phyloP scores from a whole-genome alignment of 2,329 filamentous ascomycete genomes.

The Fusarium sp. region DNA sequence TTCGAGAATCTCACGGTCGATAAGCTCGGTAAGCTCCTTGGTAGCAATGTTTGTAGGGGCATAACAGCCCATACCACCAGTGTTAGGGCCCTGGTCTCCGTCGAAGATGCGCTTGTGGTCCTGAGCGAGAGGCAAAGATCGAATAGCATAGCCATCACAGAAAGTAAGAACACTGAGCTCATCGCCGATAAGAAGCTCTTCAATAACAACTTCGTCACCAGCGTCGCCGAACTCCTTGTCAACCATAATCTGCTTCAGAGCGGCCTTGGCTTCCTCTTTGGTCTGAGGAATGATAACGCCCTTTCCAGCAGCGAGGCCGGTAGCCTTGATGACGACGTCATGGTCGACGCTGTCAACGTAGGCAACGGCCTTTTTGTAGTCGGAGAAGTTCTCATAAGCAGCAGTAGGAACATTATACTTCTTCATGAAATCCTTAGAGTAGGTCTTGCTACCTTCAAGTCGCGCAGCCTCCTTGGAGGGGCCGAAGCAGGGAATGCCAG shows the following conservation, averaged over 20 bases:
- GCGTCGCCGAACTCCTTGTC: slow-evolving; percentile 86
- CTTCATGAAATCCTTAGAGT: slow-evolving; percentile 98
- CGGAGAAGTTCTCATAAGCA: slow-evolving; percentile 86
- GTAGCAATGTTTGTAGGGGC: slow-evolving; percentile 87
- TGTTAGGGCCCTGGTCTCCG: slow-evolving; percentile 90
- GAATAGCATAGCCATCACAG: slow-evolving; percentile 86
- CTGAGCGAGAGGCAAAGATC: slow-evolving; percentile 88
- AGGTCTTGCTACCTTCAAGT: slow-evolving; percentile 97
- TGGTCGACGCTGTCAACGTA: slow-evolving; percentile 80
- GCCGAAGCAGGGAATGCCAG: slow-evolving; percentile 84
- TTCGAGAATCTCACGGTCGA: slow-evolving; percentile 86
- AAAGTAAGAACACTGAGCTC: slow-evolving; percentile 94
- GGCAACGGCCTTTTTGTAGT: slow-evolving; percentile 76
- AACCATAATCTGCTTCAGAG: slow-evolving; percentile 90
- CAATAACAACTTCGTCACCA: slow-evolving; percentile 92
- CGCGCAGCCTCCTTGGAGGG: slow-evolving; percentile 85
- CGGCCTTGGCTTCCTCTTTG: slow-evolving; percentile 84
- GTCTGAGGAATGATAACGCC: slow-evolving; percentile 89
- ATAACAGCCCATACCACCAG: slow-evolving; percentile 98
- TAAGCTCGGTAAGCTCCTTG: slow-evolving; percentile 77
- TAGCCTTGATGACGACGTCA: slow-evolving; percentile 92
- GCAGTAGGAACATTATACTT: slow-evolving; percentile 91
- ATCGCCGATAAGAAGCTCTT: slow-evolving; percentile 91
- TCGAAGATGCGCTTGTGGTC: slow-evolving; percentile 97
- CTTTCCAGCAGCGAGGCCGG: slow-evolving; percentile 91